Evolutionary conservation across 2,329 filamentous ascomycete genomes (phyloP).

Genomic region (Alternaria consortialis): DNA sequence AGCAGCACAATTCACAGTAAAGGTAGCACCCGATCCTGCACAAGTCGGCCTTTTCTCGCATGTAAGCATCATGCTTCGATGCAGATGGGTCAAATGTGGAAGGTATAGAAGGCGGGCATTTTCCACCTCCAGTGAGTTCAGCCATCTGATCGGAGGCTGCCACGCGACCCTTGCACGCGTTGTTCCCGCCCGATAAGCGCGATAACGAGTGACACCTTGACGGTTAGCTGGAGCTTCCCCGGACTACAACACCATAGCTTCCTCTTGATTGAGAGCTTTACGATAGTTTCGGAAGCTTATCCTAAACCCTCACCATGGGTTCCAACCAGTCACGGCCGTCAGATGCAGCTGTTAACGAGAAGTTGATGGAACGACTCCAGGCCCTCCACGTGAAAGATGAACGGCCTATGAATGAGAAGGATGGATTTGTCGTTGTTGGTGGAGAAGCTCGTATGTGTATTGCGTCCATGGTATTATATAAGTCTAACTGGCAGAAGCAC

Average conservation of each 20-base stretch:
- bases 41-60: neutral
- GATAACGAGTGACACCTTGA: slow-evolving; percentile 28
- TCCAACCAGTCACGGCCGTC: slow-evolving; percentile 46
- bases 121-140: neutral
- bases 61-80: neutral
- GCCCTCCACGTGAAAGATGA: slow-evolving; percentile 58
- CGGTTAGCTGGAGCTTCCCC: slow-evolving; percentile 15
- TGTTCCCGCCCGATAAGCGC: slow-evolving; percentile 24
- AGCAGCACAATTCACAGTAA: neutral
- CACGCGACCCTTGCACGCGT: slow-evolving; percentile 31
- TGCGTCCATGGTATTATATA: neutral
- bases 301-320: slow-evolving; percentile 40
- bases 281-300: neutral
- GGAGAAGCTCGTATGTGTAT: slow-evolving; percentile 51
- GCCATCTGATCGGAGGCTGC: slow-evolving; percentile 20
- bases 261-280: neutral
- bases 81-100: slow-evolving; percentile 1
- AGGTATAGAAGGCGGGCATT: slow-evolving; percentile 8
- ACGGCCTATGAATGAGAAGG: slow-evolving; percentile 54
- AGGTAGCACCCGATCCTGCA: neutral
- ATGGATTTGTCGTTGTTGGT: slow-evolving; percentile 64
- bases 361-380: slow-evolving; percentile 54
- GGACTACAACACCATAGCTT: slow-evolving; percentile 9
- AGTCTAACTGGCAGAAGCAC: slow-evolving; percentile 25
- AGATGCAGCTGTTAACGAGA: slow-evolving; percentile 49